Evolutionary conservation across 2,329 filamentous ascomycete genomes (phyloP), one percentile per base, ranked within the genome.

Genomic region (Epichloe brachyelytri): DNA sequence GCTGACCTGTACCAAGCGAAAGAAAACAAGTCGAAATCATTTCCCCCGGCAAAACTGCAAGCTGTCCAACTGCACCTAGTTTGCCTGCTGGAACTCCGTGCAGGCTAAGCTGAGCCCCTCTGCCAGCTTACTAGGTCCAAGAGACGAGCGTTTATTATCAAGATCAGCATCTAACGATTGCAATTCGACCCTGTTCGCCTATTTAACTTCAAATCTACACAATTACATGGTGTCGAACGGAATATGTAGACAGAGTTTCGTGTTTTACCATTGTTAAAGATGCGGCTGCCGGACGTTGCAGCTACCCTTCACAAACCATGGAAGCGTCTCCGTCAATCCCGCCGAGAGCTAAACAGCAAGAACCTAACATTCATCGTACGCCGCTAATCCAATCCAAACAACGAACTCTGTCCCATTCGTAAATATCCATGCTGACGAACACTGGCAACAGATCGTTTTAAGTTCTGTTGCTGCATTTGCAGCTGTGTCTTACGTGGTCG

Each of bases 281-380:
- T 52, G 51, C 34, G 37, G 38, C 26, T 43, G 20, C 17, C 40
- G 4, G 40, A 40, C 37, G 19, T 40, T 19, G 34, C 50, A 33
- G 15, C 50, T 26, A 17, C 4, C 22, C 26, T 17, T 43, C 19
- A 36, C 30, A 38, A 22, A 15, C 33, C 41, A 45, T 44, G 39
- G 36, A n/a, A 15, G n/a, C 20, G 30, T 4, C 22, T 26, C n/a
- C 45, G 20, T 3, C 38, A 17, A 17, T 30, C 41, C n/a, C 51
- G 50, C 22, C 53, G 53, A 43, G 45, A 43, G 6, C 39, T 52
- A 5, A 46, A 44, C 22, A 45, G 33, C 45, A 53, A 49, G 19
- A 53, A 34, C 19, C 22, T 54, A 4, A 52, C 50, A 17, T 46
- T 57, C 19, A 48, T 55, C 48, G 57, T 59, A 51, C 20, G 56